Percentiles rank a stretch among this genome's conserved stretches.
Evolutionary conservation across 2,329 filamentous ascomycete genomes (phyloP).

Genomic region (Verticillium tricorpus): DNA sequence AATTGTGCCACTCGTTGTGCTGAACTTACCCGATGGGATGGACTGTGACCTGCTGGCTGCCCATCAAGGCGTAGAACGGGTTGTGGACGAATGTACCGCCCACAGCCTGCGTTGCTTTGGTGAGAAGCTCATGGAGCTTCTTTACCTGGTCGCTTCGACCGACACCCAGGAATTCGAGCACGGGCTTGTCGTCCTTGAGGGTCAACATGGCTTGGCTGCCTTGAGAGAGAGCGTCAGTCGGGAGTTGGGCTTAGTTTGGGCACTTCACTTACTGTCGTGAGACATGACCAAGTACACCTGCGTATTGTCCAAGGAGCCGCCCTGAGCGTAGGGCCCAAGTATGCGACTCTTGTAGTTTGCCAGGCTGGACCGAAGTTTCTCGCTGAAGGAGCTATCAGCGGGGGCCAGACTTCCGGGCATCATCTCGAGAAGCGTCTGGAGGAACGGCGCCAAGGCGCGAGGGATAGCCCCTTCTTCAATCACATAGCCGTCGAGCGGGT

Average conservation of each 20-base stretch:
- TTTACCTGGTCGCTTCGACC: conserved; percentile 51
- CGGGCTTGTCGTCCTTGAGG: conserved; percentile 54
- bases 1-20: neutral
- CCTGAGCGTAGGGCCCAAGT: conserved; percentile 51
- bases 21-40: conserved; percentile 56
- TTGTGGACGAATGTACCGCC: conserved; percentile 57
- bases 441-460: conserved; percentile 47
- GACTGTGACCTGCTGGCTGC: conserved; percentile 57
- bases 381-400: conserved; percentile 29
- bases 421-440: conserved; percentile 53
- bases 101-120: conserved; percentile 49
- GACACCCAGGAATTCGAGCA: conserved; percentile 56
- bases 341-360: conserved; percentile 48
- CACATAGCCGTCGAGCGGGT: conserved; percentile 57
- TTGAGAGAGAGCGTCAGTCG: conserved; percentile 15
- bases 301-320: conserved; percentile 54
- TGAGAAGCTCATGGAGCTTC: conserved; percentile 46
- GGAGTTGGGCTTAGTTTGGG: neutral
- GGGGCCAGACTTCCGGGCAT: conserved; percentile 42
- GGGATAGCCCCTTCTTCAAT: conserved; percentile 62
- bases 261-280: conserved; percentile 48
- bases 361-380: conserved; percentile 40
- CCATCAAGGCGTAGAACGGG: conserved; percentile 52
- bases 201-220: conserved; percentile 55
- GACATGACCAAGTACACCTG: conserved; percentile 64